Evolutionary conservation across 2,329 filamentous ascomycete genomes (phyloP).

Genomic region (Arthrobotrys iridis): DNA sequence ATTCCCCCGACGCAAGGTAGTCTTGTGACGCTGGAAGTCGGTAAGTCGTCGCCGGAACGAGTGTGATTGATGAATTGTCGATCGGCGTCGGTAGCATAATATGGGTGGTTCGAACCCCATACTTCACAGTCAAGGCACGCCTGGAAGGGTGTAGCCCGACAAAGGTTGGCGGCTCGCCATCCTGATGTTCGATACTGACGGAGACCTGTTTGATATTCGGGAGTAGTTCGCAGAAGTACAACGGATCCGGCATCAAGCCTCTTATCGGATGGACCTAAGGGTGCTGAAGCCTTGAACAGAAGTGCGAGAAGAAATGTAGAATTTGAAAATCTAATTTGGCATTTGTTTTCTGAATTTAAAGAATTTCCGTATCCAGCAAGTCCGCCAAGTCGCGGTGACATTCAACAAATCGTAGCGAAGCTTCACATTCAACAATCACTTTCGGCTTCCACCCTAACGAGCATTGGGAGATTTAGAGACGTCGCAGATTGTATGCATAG

Average conservation of each 20-base stretch:
- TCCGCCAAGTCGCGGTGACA: slow-evolving; percentile 21
- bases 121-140: slow-evolving; percentile 61
- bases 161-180: slow-evolving; percentile 56
- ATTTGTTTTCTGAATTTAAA: not conserved
- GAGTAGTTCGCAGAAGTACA: slow-evolving; percentile 66
- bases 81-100: slow-evolving; percentile 67
- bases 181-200: slow-evolving; percentile 66
- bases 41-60: slow-evolving; percentile 64
- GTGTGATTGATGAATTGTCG: slow-evolving; percentile 60
- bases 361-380: slow-evolving; percentile 25
- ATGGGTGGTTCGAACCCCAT: slow-evolving; percentile 64
- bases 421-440: slow-evolving; percentile 26
- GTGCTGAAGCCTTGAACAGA: not conserved
- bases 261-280: slow-evolving; percentile 12
- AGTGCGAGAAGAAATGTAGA: not conserved
- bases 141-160: slow-evolving; percentile 58
- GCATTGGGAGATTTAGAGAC: slow-evolving; percentile 20
- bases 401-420: slow-evolving; percentile 41
- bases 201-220: slow-evolving; percentile 73
- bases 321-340: not conserved
- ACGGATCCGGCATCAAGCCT: slow-evolving; percentile 50
- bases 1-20: slow-evolving; percentile 54
- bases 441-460: slow-evolving; percentile 10
- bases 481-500: slow-evolving; percentile 3
- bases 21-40: slow-evolving; percentile 56